phyloP scores from a whole-genome alignment of 495 filamentous ascomycete species.

The Penicillium paxilli region DNA sequence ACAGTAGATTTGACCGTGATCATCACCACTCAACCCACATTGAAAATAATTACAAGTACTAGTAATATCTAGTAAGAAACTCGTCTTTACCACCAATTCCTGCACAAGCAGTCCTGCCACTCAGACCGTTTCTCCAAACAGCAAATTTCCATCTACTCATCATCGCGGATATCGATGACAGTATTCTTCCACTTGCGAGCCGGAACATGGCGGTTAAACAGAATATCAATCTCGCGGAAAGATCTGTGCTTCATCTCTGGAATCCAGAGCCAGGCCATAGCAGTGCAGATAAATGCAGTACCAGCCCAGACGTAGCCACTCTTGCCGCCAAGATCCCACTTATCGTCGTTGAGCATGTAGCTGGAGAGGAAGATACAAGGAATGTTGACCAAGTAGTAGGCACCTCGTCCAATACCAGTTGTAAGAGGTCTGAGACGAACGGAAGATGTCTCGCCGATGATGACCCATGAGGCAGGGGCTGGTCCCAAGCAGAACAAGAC shows the following conservation, averaged over 20 bases:
- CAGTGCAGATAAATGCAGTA: conserved; percentile 53
- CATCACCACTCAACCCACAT: neutral
- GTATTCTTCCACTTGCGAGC: conserved; percentile 57
- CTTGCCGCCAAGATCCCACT: conserved; percentile 50
- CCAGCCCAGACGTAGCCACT: conserved; percentile 52
- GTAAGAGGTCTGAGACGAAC: conserved; percentile 57
- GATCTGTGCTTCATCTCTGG: conserved; percentile 54
- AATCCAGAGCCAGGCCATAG: conserved; percentile 58
- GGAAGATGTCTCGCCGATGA: conserved; percentile 59
- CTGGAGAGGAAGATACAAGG: conserved; percentile 53
- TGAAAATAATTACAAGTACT: neutral
- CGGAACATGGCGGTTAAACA: conserved; percentile 53
- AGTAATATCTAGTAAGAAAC: conserved; percentile 1
- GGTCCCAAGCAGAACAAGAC: conserved; percentile 53
- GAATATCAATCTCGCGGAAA: conserved; percentile 53
- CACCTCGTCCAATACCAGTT: conserved; percentile 55
- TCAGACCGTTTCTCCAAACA: conserved; percentile 17
- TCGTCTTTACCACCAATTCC: neutral
- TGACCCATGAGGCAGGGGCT: conserved; percentile 55
- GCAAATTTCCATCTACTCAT: conserved; percentile 49
- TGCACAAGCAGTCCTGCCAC: conserved; percentile 10
- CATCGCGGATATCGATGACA: conserved; percentile 49
- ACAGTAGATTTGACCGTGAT: neutral
- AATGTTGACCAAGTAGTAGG: conserved; percentile 54
- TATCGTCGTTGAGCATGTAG: conserved; percentile 49